phyloP scores from a whole-genome alignment of 108 stramenopile species.

The Cyclotella kingstonii region DNA sequence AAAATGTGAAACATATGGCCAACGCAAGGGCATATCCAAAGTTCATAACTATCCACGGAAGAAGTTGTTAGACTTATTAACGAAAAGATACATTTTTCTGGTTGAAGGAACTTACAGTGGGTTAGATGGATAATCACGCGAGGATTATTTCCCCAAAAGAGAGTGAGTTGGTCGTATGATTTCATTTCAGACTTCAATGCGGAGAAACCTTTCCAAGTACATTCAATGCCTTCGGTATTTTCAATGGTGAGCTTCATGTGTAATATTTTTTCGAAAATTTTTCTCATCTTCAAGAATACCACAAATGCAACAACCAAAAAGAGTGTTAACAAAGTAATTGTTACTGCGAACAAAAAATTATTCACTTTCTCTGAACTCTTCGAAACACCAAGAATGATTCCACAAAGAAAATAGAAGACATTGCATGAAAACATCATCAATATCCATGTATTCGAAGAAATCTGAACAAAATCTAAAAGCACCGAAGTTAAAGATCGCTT shows the following conservation, averaged over 20 bases:
- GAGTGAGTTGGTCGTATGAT: constrained; percentile 45
- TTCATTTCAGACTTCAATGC: constrained; percentile 17
- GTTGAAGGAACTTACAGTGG: constrained; percentile 64
- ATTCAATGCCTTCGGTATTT: not conserved
- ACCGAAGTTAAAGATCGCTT: constrained; percentile 62
- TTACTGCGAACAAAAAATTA: constrained; percentile 33
- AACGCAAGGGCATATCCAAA: constrained; percentile 88
- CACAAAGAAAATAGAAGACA: constrained; percentile 61
- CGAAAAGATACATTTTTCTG: not conserved
- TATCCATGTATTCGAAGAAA: constrained; percentile 73
- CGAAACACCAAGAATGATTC: constrained; percentile 50
- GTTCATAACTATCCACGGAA: constrained; percentile 34
- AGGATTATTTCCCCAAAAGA: constrained; percentile 82
- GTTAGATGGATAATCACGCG: constrained; percentile 59
- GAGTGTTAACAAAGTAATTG: constrained; percentile 28
- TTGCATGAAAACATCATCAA: constrained; percentile 60
- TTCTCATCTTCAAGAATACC: constrained; percentile 40
- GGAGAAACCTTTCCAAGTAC: constrained; percentile 13
- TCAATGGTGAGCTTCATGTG: constrained; percentile 9
- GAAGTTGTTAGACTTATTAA: not conserved
- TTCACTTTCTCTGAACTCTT: constrained; percentile 20
- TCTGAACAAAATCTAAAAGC: constrained; percentile 68
- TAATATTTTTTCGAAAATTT: constrained; percentile 44
- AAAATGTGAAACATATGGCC: constrained; percentile 62
- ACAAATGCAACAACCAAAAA: constrained; percentile 23